Evolutionary conservation across 1,284 basidiomycete species (phyloP).

Genomic region (Dichomitus squalens): DNA sequence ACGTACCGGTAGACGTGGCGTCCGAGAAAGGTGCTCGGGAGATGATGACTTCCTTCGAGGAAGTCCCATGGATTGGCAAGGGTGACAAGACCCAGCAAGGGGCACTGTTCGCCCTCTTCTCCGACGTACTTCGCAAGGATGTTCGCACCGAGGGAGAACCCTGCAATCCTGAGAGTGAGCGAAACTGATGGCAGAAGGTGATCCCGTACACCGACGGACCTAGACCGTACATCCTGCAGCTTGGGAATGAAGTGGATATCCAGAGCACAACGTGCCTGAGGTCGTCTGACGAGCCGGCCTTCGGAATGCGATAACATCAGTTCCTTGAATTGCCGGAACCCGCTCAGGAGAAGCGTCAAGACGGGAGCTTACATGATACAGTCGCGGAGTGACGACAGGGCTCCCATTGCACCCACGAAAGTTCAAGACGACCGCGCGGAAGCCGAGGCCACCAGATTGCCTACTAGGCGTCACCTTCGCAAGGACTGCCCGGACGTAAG

Average conservation of each 20-base stretch:
- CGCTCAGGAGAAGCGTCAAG: not conserved
- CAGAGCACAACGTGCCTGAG: constrained; percentile 29
- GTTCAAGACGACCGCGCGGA: constrained; percentile 31
- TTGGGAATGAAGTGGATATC: constrained; percentile 29
- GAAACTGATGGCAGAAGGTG: not conserved
- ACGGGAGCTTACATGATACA: constrained; percentile 30
- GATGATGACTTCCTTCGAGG: constrained; percentile 18
- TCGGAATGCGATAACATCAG: not conserved
- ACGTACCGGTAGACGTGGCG: constrained; percentile 28
- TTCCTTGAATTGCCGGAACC: not conserved
- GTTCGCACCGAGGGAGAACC: constrained; percentile 34
- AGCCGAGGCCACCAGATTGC: constrained; percentile 21
- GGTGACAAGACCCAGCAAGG: constrained; percentile 25
- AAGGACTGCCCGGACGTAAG: constrained; percentile 31
- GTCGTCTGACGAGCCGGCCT: constrained; percentile 35
- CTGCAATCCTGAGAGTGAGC: constrained; percentile 10
- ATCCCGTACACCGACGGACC: constrained; percentile 14
- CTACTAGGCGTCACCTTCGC: constrained; percentile 12
- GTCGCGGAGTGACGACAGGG: constrained; percentile 30
- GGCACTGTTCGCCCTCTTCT: constrained; percentile 31
- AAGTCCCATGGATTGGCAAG: constrained; percentile 35
- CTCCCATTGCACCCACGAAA: constrained; percentile 32
- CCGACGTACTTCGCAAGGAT: constrained; percentile 32
- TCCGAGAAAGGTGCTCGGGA: constrained; percentile 25
- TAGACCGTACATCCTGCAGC: constrained; percentile 27